Evolutionary conservation across 306 rosid species (phyloP), one percentile per base, ranked within the genome.

Genomic region (Oemleria cerasiformis): DNA sequence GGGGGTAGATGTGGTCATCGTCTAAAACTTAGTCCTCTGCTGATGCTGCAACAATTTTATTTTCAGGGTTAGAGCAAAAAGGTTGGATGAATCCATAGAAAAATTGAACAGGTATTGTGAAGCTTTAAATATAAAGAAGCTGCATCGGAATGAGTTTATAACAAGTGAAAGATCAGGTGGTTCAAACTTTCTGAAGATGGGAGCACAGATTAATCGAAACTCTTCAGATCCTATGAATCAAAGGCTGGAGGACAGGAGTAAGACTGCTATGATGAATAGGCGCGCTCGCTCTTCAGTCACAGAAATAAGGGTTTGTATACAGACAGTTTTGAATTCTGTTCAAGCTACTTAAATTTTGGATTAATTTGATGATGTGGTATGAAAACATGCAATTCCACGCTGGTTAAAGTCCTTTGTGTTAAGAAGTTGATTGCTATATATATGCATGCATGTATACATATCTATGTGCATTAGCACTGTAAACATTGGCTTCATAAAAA

Each of bases 31-130:
- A 40, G 25, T 61, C 74, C 44, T 69, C 64, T 79, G 61, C 74
- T 86, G 71, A 79, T 48, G 60, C 54, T 77, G 78, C 63, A 40
- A 41, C 74, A 25, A 34, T 77, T 73, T 48, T 79, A 30, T 78
- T 56, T 25, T 55, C 90, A 92, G 96, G 82, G 66, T 68, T 65
- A 83, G 92, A 77, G 76, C 74, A 66, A 87, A 81, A 76, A 83
- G 49, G 84, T 77, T 90, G 80, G 98, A 81, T 73, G 96, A 90
- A 49, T 88, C 88, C 48, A 60, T 81, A 73, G 71, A 84, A 73
- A 88, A 87, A 76, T 60, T 90, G 82, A 87, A 81, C 88, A 82
- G 83, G 84, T 87, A 81, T 72, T 79, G 82, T 74, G 92, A 90
- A 65, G 86, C 87, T 71, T 79, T 88, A 76, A 86, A 67, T 80